Evolutionary conservation across 2,329 filamentous ascomycete species (phyloP).

Genomic region (Talaromyces sp.): DNA sequence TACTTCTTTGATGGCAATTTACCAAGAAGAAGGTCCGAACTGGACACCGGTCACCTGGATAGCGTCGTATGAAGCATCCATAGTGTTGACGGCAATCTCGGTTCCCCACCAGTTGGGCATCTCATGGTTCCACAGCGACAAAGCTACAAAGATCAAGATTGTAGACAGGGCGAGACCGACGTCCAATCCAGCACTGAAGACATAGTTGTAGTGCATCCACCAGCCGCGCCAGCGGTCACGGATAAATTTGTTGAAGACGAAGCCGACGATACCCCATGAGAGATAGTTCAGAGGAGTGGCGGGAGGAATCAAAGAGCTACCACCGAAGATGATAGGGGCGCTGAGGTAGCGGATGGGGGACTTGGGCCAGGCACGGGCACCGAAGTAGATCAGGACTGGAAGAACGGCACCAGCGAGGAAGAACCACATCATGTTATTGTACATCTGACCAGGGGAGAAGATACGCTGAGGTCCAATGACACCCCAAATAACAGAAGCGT

Average conservation of each 20-base stretch:
- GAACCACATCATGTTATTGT: constrained; percentile 65
- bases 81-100: constrained; percentile 54
- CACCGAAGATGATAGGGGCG: constrained; percentile 66
- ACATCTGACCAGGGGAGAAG: constrained; percentile 62
- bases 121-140: constrained; percentile 57
- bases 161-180: constrained; percentile 64
- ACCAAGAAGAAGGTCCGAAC: constrained; percentile 54
- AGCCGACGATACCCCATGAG: constrained; percentile 66
- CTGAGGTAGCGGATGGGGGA: constrained; percentile 64
- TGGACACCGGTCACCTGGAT: constrained; percentile 57
- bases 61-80: constrained; percentile 61
- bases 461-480: constrained; percentile 68
- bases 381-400: constrained; percentile 61
- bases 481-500: constrained; percentile 69
- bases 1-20: neutral
- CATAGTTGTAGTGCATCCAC: constrained; percentile 78
- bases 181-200: constrained; percentile 69
- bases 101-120: constrained; percentile 69
- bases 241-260: constrained; percentile 66
- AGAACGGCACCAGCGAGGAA: constrained; percentile 64
- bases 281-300: constrained; percentile 70
- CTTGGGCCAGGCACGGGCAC: constrained; percentile 61
- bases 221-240: constrained; percentile 64
- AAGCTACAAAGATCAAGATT: constrained; percentile 66
- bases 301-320: constrained; percentile 61